Evolutionary conservation across 2,329 filamentous ascomycete genomes (phyloP).

Genomic region (Fusarium anguioides): DNA sequence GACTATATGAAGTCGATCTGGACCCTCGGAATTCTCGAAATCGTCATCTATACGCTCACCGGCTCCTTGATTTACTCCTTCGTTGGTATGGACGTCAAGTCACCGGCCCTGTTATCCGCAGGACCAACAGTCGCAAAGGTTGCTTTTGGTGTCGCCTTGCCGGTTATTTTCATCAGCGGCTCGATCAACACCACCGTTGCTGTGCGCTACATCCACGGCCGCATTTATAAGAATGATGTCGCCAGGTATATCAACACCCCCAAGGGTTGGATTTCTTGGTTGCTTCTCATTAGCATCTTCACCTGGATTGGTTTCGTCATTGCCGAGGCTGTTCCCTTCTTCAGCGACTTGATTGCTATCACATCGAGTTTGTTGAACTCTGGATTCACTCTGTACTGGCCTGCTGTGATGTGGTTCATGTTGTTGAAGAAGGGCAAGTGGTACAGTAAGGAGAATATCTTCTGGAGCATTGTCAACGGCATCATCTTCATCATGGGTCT

Average conservation of each 20-base stretch:
- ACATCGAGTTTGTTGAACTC: slow-evolving; percentile 60
- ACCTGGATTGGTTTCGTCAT: slow-evolving; percentile 60
- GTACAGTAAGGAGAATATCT: slow-evolving; percentile 30
- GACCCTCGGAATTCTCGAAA: slow-evolving; percentile 69
- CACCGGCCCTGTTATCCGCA: slow-evolving; percentile 73
- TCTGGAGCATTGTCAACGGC: slow-evolving; percentile 22
- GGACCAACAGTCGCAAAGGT: slow-evolving; percentile 58
- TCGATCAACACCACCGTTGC: slow-evolving; percentile 66
- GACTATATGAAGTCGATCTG: slow-evolving; percentile 62
- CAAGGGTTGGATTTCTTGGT: slow-evolving; percentile 62
- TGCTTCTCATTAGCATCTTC: slow-evolving; percentile 63
- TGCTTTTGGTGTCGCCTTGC: slow-evolving; percentile 63
- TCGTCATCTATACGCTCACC: slow-evolving; percentile 70
- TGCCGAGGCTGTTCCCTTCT: slow-evolving; percentile 77
- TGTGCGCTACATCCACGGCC: slow-evolving; percentile 52
- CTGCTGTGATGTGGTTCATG: slow-evolving; percentile 55
- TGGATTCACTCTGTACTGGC: slow-evolving; percentile 52
- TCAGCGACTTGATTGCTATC: slow-evolving; percentile 70
- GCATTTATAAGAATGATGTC: slow-evolving; percentile 35
- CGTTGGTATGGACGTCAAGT: slow-evolving; percentile 68
- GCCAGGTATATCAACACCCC: slow-evolving; percentile 41
- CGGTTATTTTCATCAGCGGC: slow-evolving; percentile 76
- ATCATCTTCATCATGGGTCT: slow-evolving; percentile 35
- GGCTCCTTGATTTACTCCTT: slow-evolving; percentile 74
- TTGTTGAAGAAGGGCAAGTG: slow-evolving; percentile 45